Base-by-base conservation (phyloP, 2,329 filamentous ascomycete genomes). In the Colletotrichum sojae region DNA sequence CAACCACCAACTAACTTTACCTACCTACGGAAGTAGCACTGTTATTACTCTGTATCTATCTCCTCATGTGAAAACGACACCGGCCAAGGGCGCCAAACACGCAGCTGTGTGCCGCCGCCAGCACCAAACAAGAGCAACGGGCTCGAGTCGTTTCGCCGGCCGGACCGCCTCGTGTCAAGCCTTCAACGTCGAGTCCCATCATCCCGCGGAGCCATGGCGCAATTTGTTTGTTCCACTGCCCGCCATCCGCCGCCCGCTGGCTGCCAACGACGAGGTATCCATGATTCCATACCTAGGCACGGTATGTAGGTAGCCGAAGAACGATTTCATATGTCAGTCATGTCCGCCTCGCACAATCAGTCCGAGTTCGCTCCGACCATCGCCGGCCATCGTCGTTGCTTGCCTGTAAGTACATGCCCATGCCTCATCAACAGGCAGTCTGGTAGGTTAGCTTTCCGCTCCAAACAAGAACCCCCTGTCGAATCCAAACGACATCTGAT, bases 171-270 rank as follows among this genome's bases (percentile, higher is more conserved):
- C 46, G 43, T 36, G 39, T 54, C 46, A 52, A 65, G 61, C 55
- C 55, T 53, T 51, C 39, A 63, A 64, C 53, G 31, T 57, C 53
- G 36, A 60, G 66, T 69, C 31, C 40, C 49, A 51, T 65, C 54
- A 69, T 65, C 25, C 49, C 61, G 40, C 46, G 31, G 66, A 49
- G 62, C 66, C 66, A 69, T 66, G 66, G 66, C 66, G 66, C 55
- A 65, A 60, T 69, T 13, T 18, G 20, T 49, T 25, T 10, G 31
- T 36, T 46, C 25, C 49, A 25, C 46, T 40, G 31, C n/a, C 55
- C 43, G 36, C 22, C 22, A 25, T 25, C 36, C 2, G 25, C 39
- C 15, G 48, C 62, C 62, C 9, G 39, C 13, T n/a, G 12, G 39
- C 39, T 13, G 13, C 58, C 25, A 46, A 53, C 27, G n/a, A 18